These are phyloP conservation scores for Eremothecium cymbalariae DNA, from an alignment of 1,139 yeast species.

Conservation along the genomic window DNA sequence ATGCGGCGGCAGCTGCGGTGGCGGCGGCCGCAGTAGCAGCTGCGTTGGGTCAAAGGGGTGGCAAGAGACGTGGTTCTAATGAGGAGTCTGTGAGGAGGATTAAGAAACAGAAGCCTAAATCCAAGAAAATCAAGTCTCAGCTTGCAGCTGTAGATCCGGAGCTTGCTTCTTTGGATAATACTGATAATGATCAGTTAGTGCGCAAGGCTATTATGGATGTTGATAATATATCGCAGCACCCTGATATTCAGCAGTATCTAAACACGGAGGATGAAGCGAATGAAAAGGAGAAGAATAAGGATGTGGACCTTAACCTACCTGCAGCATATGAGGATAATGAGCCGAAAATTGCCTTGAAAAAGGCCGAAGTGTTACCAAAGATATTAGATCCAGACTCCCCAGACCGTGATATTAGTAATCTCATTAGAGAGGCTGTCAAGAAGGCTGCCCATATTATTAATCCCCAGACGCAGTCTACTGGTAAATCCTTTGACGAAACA, in stretches of 20 bases:
- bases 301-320: conserved; percentile 8
- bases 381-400: conserved; percentile 14
- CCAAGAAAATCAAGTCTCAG: conserved; percentile 18
- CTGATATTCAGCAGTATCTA: conserved; percentile 41
- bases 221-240: conserved; percentile 41
- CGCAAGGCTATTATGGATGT: conserved; percentile 64
- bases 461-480: conserved; percentile 29
- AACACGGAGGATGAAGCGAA: conserved; percentile 29
- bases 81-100: conserved; percentile 11
- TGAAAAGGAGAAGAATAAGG: conserved; percentile 13
- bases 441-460: conserved; percentile 29
- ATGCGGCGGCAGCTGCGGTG: conserved; percentile 29
- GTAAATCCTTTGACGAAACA: conserved; percentile 35
- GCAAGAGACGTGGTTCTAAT: conserved; percentile 3
- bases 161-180: conserved; percentile 42
- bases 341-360: conserved; percentile 8
- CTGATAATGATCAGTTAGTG: conserved; percentile 40
- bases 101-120: conserved; percentile 15
- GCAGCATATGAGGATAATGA: conserved; percentile 8
- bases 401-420: conserved; percentile 19
- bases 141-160: conserved; percentile 51
- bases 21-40: conserved; percentile 31
- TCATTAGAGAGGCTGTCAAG: conserved; percentile 28
- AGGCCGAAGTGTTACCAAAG: conserved; percentile 23
- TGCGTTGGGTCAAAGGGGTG: conserved; percentile 23